Base-by-base conservation (phyloP, 1,284 basidiomycete genomes). In the Puccinia brachypodii region DNA sequence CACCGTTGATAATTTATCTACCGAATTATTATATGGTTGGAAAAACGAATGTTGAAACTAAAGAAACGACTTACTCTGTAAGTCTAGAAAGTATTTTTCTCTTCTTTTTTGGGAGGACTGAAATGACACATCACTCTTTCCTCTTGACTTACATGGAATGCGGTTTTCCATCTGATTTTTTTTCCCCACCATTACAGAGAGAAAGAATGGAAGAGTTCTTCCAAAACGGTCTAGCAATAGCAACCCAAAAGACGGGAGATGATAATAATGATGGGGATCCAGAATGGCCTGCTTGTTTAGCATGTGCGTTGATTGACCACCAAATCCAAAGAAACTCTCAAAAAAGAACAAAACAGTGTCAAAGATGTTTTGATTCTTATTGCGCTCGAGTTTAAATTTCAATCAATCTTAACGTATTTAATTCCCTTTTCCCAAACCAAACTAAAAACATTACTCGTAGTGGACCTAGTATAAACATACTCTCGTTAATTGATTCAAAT, bases 271-370 rank as follows among this genome's bases (percentile, higher is more conserved):
- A 44, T 13, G 36, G 11, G 42, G 44, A 53, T 14, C 19, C 25
- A 69, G 66, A 71, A 38, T 78, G 76, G 76, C 62, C 76, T 33
- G 64, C 62, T 38, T 78, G 76, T 42, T 53, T 78, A 25, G 76
- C 76, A 33, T 78, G 76, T 58, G 76, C 64, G 13, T 58, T 78
- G 64, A 71, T 78, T 58, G 76, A 78, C 38, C 62, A 64, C 16
- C 76, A 78, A 58, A 11, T 53, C 28, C 62, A 68, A 25, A 50
- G 76, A 25, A 78, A 78, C 44, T 62, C 60, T 13, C 47, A 47
- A 38, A 14, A n/a, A 64, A 28, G 76, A 38, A 78, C 76, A 53
- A 36, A 47, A 71, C 76, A 78, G 33, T 78, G 76, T 50, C 44
- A 78, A 78, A 56, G 13, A 36, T 78, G 76, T 64, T 78, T 78